Conservation (phyloP, 2,329 filamentous ascomycete genomes). For the Neoscytalidium dimidiatum region DNA sequence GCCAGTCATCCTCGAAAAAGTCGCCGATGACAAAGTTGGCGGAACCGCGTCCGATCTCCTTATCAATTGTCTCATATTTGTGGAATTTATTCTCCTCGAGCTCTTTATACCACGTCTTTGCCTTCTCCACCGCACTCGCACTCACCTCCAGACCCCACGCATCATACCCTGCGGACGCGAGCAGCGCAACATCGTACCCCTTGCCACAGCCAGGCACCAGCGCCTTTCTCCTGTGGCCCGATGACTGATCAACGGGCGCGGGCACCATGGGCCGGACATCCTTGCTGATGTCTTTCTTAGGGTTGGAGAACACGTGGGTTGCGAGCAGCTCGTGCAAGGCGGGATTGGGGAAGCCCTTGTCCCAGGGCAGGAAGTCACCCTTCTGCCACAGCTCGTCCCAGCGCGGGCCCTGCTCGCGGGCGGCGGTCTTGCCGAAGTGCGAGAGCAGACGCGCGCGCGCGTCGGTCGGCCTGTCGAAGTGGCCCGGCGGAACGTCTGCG, state of each 20-base stretch:
- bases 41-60: constrained; percentile 49
- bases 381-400: constrained; percentile 61
- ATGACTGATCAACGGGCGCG: neutral
- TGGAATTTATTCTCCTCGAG: constrained; percentile 32
- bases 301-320: constrained; percentile 25
- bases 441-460: constrained; percentile 8
- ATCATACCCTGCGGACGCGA: constrained; percentile 76
- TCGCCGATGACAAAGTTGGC: constrained; percentile 63
- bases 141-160: constrained; percentile 73
- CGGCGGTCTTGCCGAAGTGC: constrained; percentile 6
- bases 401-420: neutral
- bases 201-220: constrained; percentile 81
- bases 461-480: constrained; percentile 14
- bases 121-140: constrained; percentile 49
- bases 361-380: constrained; percentile 59
- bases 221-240: constrained; percentile 51
- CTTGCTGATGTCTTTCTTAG: constrained; percentile 39
- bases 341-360: constrained; percentile 59
- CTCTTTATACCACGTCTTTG: constrained; percentile 44
- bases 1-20: constrained; percentile 66
- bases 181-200: constrained; percentile 77
- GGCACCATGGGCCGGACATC: neutral
- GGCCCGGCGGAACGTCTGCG: neutral
- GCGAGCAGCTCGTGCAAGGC: constrained; percentile 58
- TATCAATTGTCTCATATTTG: constrained; percentile 46